Evolutionary conservation across 768 basidiomycete species (phyloP).

Genomic region (Mrakia gelida): DNA sequence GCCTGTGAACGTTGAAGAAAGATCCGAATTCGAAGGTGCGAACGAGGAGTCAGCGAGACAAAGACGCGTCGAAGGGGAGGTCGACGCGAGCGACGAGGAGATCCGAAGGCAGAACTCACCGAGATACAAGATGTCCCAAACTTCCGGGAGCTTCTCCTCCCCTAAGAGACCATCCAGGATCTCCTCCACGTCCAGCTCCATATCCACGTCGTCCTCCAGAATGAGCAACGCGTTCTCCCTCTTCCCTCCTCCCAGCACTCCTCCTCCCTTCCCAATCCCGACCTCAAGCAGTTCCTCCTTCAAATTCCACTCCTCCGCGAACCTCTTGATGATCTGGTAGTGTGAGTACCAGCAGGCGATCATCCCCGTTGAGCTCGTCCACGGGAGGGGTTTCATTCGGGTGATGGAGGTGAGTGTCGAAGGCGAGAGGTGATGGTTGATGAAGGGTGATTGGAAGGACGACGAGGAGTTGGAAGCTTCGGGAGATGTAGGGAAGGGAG

Average conservation of each 20-base stretch:
- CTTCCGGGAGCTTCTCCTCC: background rate
- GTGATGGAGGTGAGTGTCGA: background rate
- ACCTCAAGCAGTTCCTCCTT: background rate
- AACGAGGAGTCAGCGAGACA: background rate
- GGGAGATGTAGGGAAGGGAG: background rate
- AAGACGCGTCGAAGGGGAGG: background rate
- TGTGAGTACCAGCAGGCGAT: constrained; percentile 20
- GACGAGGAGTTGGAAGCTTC: background rate
- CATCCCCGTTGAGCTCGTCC: background rate
- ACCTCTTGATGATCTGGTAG: constrained; percentile 2
- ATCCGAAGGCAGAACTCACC: background rate
- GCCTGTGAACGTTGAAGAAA: background rate
- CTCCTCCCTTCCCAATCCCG: background rate
- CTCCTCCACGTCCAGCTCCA: background rate
- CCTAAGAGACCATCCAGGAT: constrained; percentile 5
- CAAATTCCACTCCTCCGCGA: background rate
- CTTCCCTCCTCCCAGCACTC: background rate
- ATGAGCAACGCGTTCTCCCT: constrained; percentile 13
- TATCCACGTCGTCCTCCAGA: constrained; percentile 17
- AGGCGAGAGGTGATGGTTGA: background rate
- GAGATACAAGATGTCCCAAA: constrained; percentile 18
- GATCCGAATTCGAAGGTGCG: background rate
- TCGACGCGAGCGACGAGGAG: background rate
- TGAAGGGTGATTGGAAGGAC: too few species aligned
- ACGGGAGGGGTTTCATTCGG: constrained; percentile 7